A percentile compares a stretch with the other conserved stretches of the same genome.
Evolutionary conservation across 2,329 filamentous ascomycete species (phyloP).

Genomic region (Pyrenophora teres): DNA sequence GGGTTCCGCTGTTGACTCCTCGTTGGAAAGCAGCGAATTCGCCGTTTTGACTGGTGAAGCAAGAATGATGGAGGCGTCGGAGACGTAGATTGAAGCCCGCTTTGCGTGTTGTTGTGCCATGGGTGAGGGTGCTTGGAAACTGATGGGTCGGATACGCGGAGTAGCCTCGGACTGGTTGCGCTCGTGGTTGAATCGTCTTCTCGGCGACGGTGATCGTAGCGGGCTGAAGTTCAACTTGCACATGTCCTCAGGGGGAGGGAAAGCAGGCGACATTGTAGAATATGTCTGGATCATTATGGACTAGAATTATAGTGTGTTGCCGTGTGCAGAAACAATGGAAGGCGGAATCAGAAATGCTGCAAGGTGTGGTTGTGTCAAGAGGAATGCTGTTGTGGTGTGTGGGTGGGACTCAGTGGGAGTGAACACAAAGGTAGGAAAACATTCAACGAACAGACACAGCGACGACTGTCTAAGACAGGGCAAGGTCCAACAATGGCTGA

Average conservation of each 20-base stretch:
- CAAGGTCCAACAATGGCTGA: slow-evolving; percentile 4
- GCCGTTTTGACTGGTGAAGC: slow-evolving; percentile 21
- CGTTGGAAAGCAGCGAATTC: slow-evolving; percentile 18
- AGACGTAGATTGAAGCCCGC: slow-evolving; percentile 34
- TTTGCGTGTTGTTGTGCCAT: slow-evolving; percentile 27
- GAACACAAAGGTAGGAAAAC: slow-evolving; percentile 15
- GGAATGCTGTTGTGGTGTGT: slow-evolving; percentile 16
- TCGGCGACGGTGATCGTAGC: slow-evolving; percentile 15
- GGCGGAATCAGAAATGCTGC: slow-evolving; percentile 3
- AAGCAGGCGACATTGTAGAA: slow-evolving; percentile 13
- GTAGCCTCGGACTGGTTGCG: slow-evolving; percentile 33
- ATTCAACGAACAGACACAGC: slow-evolving; percentile 11
- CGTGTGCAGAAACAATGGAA: slow-evolving; percentile 15
- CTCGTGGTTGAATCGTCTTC: slow-evolving; percentile 25
- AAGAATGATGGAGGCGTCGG: slow-evolving; percentile 31
- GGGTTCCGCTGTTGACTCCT: slow-evolving; percentile 24
- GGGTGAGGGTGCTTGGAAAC: slow-evolving; percentile 14
- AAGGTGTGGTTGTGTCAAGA: slow-evolving; percentile 4
- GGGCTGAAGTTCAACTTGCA: slow-evolving; percentile 27
- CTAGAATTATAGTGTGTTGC: slow-evolving; percentile 3
- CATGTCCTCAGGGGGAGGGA: slow-evolving; percentile 23
- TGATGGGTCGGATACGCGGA: slow-evolving; percentile 25
- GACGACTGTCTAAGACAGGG: slow-evolving; percentile 20
- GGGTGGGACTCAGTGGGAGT: background rate
- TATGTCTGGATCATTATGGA: slow-evolving; percentile 27